Percentiles rank a stretch among this genome's conserved stretches.
These are phyloP conservation scores for Xylariaceae sp. DNA, from an alignment of 2,329 filamentous ascomycete genomes.

Conservation along the genomic window DNA sequence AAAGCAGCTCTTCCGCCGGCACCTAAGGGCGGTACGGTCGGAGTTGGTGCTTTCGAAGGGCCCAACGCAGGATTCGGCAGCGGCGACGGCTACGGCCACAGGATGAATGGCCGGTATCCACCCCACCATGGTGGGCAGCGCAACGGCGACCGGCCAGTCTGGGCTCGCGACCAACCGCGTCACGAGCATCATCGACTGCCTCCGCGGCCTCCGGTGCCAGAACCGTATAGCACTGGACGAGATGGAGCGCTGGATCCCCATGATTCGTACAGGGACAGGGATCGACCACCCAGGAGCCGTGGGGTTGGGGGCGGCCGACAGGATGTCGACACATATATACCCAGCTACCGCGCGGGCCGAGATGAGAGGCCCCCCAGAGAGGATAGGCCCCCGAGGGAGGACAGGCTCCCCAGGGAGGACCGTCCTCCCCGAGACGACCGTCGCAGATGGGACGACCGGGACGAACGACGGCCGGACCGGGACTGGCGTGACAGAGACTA, in stretches of 20 bases:
- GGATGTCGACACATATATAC: constrained; percentile 45
- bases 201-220: constrained; percentile 42
- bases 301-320: constrained; percentile 23
- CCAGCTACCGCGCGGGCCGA: constrained; percentile 33
- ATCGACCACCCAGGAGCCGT: constrained; percentile 24
- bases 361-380: constrained; percentile 30
- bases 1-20: constrained; percentile 80
- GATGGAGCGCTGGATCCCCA: constrained; percentile 31
- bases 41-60: constrained; percentile 53
- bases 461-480: constrained; percentile 31
- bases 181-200: constrained; percentile 34
- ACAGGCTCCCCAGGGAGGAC: constrained; percentile 31
- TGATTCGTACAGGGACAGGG: constrained; percentile 34
- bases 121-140: constrained; percentile 24
- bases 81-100: constrained; percentile 44
- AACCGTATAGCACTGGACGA: constrained; percentile 29
- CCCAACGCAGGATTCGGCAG: constrained; percentile 45
- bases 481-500: constrained; percentile 28
- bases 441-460: constrained; percentile 26
- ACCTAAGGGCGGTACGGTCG: constrained; percentile 84
- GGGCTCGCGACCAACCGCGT: constrained; percentile 40
- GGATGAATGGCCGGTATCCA: constrained; percentile 39
- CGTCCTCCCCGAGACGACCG: constrained; percentile 27
- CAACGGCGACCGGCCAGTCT: constrained; percentile 41
- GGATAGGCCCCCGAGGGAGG: constrained; percentile 27